Base-by-base conservation (phyloP, 495 filamentous ascomycete species). In the Aspergillus ostianus region DNA sequence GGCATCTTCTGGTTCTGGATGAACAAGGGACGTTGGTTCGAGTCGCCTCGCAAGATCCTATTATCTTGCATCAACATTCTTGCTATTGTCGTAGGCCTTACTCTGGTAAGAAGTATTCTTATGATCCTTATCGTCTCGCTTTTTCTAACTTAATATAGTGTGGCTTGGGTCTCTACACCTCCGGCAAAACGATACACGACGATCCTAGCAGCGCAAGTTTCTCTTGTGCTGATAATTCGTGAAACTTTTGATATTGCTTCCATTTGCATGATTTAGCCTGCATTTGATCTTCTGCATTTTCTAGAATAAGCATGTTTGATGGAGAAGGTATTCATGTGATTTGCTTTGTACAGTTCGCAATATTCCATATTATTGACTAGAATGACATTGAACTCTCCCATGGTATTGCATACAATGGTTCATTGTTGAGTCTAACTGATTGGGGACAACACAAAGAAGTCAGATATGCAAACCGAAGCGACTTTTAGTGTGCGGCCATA, bases 161-260 rank as follows among this genome's bases (percentile, higher is more conserved):
- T 47, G 74, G 69, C 9, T 64, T 79, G 23, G 76, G 76, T 21
- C 59, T 79, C 9, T 79, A 73, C 59, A 67, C 67, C 12, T 77
- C 74, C 26, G 74, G 74, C 0, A 72, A 73, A 50, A 68, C 73
- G 2, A 76, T 79, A 30, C 74, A 79, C 47, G 70, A 79, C 36
- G 63, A 73, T 19, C 47, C 66, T 7, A 65, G 61, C 29, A 63
- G 57, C 6, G 54, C 60, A 1, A 73, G 70, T 59, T 77, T 72
- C 62, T 74, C 71, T 0, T 77, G 74, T 60, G 66, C 64, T 1
- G 64, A 67, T 50, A 71, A 65, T 51, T 59, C 63, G 12, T 70
- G 45, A 41, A 50, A 5, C 6, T 6, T 32, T 41, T 41, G 36
- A 15, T 0, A 4, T 15, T 6, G 6, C 30, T 6, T 13, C 12